Base-by-base conservation (phyloP, 2,329 filamentous ascomycete genomes). In the Colletotrichum trifolii region DNA sequence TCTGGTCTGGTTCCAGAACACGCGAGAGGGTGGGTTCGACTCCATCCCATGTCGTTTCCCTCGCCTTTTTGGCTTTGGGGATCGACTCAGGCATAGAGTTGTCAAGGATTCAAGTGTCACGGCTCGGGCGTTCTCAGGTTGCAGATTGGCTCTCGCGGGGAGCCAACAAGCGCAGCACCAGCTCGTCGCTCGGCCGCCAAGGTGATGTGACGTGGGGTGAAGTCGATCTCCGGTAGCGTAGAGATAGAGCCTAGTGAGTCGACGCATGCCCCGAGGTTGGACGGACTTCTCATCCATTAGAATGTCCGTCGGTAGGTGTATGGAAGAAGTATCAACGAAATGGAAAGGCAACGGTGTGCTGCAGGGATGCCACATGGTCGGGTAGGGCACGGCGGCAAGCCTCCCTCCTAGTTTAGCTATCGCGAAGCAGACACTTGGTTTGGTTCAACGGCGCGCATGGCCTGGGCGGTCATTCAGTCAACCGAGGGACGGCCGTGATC, bases 1-100 rank as follows among this genome's bases (percentile, higher is more conserved):
- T 62, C 58, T 60, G 62, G 62, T 59, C 54, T 57, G 50, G 60
- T 64, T 64, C 64, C 64, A 66, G 60, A 64, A 64, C 48, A 54
- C 17, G 39, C 35, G 54, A 54, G 54, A 17, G 62, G 60, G 62
- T 65, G 52, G 52, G 58, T 65, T 57, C 40, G 58, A 57, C 58
- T 48, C 52, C 52, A 43, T 62, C 58, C 38, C 46, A 57, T 56
- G 58, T 53, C 46, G 62, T 39, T 36, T 57, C n/a, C 40, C 17
- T 45, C 40, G 62, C 33, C 47, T 36, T 38, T 64, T 56, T 62
- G 58, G 50, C 58, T 56, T 47, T 56, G 40, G 52, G 17, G 62
- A 62, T 65, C 52, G 62, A 53, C 58, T 62, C 62, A 48, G 62
- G 58, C 62, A 65, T 62, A 25, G 25, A 42, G 40, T 46, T 36